Conservation (phyloP, 1,139 yeast genomes). For the Maudiozyma humilis region DNA sequence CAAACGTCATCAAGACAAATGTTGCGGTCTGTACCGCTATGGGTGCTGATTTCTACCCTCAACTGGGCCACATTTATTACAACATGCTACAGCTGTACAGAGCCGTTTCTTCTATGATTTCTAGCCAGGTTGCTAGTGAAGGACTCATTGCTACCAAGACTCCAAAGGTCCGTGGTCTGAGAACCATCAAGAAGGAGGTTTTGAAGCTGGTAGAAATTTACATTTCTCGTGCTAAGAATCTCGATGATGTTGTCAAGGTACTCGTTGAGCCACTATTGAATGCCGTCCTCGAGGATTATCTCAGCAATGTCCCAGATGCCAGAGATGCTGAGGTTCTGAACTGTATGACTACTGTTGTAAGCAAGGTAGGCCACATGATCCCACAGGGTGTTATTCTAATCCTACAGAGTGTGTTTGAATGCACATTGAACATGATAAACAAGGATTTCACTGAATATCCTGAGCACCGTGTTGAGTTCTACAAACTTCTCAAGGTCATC, state of each 20-base stretch:
- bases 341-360: constrained; percentile 86
- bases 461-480: constrained; percentile 94
- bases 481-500: constrained; percentile 79
- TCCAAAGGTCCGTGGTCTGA: constrained; percentile 87
- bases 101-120: constrained; percentile 86
- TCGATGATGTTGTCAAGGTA: constrained; percentile 76
- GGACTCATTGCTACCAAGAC: constrained; percentile 89
- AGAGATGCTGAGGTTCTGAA: constrained; percentile 95
- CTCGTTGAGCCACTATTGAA: constrained; percentile 76
- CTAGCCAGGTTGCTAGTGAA: constrained; percentile 67
- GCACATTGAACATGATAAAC: constrained; percentile 91
- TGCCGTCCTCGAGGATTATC: constrained; percentile 86
- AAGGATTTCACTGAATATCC: constrained; percentile 95
- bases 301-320: constrained; percentile 85
- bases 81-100: constrained; percentile 85
- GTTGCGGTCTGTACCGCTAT: constrained; percentile 88
- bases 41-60: constrained; percentile 88
- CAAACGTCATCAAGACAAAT: constrained; percentile 88
- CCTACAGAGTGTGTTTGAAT: constrained; percentile 84
- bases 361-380: constrained; percentile 78
- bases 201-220: constrained; percentile 84
- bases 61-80: constrained; percentile 75
- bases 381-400: constrained; percentile 86
- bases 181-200: constrained; percentile 93
- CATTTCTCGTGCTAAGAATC: constrained; percentile 68